Base-by-base conservation (phyloP, 805 yeast species). In the Candida odintsovae region DNA sequence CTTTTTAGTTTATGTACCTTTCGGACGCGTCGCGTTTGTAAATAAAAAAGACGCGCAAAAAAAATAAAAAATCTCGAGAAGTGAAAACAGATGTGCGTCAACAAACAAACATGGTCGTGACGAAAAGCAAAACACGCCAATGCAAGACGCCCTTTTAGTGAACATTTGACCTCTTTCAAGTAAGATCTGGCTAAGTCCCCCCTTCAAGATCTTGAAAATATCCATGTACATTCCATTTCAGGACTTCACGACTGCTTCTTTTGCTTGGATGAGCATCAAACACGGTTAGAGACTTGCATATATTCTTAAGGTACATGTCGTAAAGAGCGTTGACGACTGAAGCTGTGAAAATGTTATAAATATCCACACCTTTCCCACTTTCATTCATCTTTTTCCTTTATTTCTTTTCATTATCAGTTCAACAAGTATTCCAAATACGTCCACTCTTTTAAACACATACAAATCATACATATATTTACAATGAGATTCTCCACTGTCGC, bases 401-500 rank as follows among this genome's bases (percentile, higher is more conserved):
- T 16, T 16, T 33, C 36, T 16, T 9, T 6, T 16, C 20, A n/a
- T 33, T 12, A 33, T n/a, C 36, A 16, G 36, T 18, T 33, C 20
- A 16, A 33, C 18, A 16, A 33, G 36, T 33, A 33, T 33, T 16
- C 6, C 19, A 33, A 47, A 50, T 53, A 54, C 57, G 54, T 55
- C 56, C 61, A 54, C 40, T 58, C 59, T 43, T 53, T 50, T 43
- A 43, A 25, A 41, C 11, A 22, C 25, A 37, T 21, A 43, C 20
- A 42, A 16, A 9, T 3, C 38, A 44, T 23, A 41, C 35, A 40
- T 23, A 48, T 22, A 20, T n/a, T 31, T 38, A 54, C 50, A 54
- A 60, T 59, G 63, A 54, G 55, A 58, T 59, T 54, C 57, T 40
- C 53, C 35, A 47, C 50, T 40, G 18, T 49, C 25, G 56, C 64